Evolutionary conservation across 2,329 filamentous ascomycete genomes (phyloP), one percentile per base, ranked within the genome.

Genomic region (Colletotrichum nymphaeae): DNA sequence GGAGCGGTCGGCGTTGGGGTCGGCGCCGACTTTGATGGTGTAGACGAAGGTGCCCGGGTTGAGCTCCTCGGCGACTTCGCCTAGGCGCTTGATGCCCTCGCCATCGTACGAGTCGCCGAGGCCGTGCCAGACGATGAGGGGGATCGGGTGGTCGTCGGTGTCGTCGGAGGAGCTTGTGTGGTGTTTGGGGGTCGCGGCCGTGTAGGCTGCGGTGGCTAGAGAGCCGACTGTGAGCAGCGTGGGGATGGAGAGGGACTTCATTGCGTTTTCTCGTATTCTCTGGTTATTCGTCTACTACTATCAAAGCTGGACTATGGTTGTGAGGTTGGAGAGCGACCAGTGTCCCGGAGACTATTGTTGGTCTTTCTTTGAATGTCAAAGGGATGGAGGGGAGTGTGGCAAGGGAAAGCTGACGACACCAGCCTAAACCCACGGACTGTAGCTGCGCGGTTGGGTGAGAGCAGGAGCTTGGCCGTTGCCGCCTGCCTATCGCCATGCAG

Each of bases 121-220:
- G 30, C 90, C 97, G 83, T 99, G 97, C 97, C 97, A 99, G 84
- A 99, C 94, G 73, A 99, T 89, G 46, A 99, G 88, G 1, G 97
- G 97, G 35, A 98, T 89, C 4, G 94, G 95, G n/a, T 89, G 91
- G 76, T 91, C 89, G 79, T 88, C 82, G 62, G 85, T 82, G 32
- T 84, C 83, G 75, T 82, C 55, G 42, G 64, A 67, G 59, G 46
- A 66, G 53, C 2, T 75, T 14, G 71, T 42, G 16, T 42, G 37
- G 16, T 42, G 16, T 3, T 63, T 64, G 3, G 62, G 62, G 62
- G 57, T 11, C 58, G 69, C 72, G 32, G 69, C 71, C 69, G 72
- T 65, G 69, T 67, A 77, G 56, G 76, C 73, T 58, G 75, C 76
- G 53, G 76, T 49, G 72, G 75, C 74, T 62, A 75, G 65, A 28